phyloP scores from a whole-genome alignment of 164 flowering plant species.

The Aristolochia californica region DNA sequence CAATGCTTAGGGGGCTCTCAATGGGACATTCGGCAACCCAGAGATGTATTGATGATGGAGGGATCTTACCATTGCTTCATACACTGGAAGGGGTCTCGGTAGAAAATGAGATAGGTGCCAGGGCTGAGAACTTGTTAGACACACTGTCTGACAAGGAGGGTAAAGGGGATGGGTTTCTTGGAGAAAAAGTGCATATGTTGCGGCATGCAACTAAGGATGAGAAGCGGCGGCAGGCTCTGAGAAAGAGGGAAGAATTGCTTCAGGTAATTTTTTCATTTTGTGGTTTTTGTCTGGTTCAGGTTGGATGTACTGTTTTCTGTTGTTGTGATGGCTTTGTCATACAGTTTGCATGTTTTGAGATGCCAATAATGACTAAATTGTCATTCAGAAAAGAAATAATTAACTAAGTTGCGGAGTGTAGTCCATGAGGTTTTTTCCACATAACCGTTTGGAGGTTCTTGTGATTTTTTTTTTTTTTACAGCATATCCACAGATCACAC shows the following conservation, averaged over 20 bases:
- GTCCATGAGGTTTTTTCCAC: too few species aligned
- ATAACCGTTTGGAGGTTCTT: too few species aligned
- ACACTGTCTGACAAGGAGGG: conserved; percentile 77
- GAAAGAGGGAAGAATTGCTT: conserved; percentile 69
- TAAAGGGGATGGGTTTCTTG: conserved; percentile 80
- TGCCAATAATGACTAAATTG: too few species aligned
- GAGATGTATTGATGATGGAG: conserved; percentile 71
- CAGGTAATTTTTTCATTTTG: conserved; percentile 47
- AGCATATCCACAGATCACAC: too few species aligned
- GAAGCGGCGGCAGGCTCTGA: conserved; percentile 84
- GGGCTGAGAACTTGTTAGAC: conserved; percentile 93
- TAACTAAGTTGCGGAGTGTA: too few species aligned
- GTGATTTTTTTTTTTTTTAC: too few species aligned
- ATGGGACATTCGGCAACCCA: conserved; percentile 89
- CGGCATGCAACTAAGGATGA: conserved; percentile 93
- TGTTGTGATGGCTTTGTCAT: too few species aligned
- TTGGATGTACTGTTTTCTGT: too few species aligned
- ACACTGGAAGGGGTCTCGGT: conserved; percentile 92
- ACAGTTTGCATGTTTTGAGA: too few species aligned
- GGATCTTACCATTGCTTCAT: conserved; percentile 82
- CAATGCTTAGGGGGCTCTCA: conserved; percentile 94
- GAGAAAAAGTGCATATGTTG: conserved; percentile 55
- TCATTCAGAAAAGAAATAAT: too few species aligned
- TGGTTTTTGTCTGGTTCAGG: too few species aligned
- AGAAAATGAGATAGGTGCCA: conserved; percentile 95